Base-by-base conservation (phyloP, 305 asterid species). In the Rubia balearica region DNA sequence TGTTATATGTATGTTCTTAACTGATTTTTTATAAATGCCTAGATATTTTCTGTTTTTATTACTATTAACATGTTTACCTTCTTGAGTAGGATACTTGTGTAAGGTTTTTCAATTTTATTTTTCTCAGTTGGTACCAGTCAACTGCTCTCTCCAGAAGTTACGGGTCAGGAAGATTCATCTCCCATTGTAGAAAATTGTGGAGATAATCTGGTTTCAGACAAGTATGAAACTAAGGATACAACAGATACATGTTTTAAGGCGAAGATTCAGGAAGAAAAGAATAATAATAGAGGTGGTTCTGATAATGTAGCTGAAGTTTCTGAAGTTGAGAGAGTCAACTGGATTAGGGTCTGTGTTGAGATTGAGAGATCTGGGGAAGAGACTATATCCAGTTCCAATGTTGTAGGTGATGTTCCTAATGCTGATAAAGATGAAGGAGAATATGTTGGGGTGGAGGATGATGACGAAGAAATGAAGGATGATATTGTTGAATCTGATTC, bases 401-500 rank as follows among this genome's bases (percentile, higher is more conserved):
- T 8, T 55, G 21, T 22, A 14, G 22, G 65, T 38, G 13, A 55
- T 16, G 17, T 56, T 40, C 19, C 55, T 40, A 19, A 56, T 7
- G 63, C 16, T 49, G 63, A 10, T n/a, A 72, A 69, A 49, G 77
- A 65, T 61, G 71, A 75, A 59, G 83, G 77, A 30, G 69, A 43
- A 12, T 83, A 83, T 81, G 87, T 77, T 74, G 88, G 90, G 64
- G 73, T 77, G 46, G 86, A 85, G 57, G 88, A 86, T 70, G 88
- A 83, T 71, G 75, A 48, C 48, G 48, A 7, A 68, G 75, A 77
- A 27, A 72, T 43, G 49, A 89, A 87, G 21, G 89, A 77, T 40
- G 75, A 72, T 74, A 62, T 77, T 62, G 45, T 45, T 41, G 19
- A 61, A 5, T 61, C 27, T 36, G 67, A 62, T 62, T 62, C 45